Percentiles rank a stretch among this genome's conserved stretches.
Conservation (phyloP, 2,329 filamentous ascomycete species). For the Rhinocladiella similis region DNA sequence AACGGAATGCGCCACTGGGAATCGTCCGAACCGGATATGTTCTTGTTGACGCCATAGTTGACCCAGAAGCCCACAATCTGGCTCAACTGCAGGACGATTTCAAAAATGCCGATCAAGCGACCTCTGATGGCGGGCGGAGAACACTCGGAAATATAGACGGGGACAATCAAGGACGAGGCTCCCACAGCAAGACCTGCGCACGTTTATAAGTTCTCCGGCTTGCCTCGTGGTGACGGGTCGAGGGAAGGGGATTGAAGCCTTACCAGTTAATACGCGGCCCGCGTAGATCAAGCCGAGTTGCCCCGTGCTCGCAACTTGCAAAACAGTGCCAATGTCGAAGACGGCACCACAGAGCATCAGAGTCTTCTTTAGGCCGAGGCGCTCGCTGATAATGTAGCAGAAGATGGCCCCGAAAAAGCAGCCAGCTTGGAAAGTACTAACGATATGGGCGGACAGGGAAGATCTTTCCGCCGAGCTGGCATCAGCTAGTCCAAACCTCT, state of each 20-base stretch:
- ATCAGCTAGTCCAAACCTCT: conserved; percentile 32
- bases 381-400: neutral
- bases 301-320: neutral
- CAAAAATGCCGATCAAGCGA: conserved; percentile 66
- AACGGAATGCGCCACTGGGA: conserved; percentile 65
- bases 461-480: too few relatives aligned
- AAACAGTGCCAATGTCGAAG: too few relatives aligned
- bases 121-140: conserved; percentile 65
- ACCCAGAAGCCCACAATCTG: conserved; percentile 66
- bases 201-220: too few relatives aligned
- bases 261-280: conserved; percentile 55
- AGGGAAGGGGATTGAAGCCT: too few relatives aligned
- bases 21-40: conserved; percentile 18
- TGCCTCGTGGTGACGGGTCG: too few relatives aligned
- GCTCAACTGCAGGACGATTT: conserved; percentile 66
- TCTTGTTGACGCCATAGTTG: conserved; percentile 47
- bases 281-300: conserved; percentile 53
- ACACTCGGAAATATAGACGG: conserved; percentile 62
- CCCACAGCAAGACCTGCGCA: conserved; percentile 62
- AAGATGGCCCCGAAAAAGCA: conserved; percentile 34
- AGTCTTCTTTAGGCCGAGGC: too few relatives aligned
- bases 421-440: conserved; percentile 10
- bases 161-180: conserved; percentile 63
- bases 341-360: too few relatives aligned
- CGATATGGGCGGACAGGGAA: conserved; percentile 6